These are phyloP conservation scores for Pseudogymnoascus sp. DNA, from an alignment of 2,329 filamentous ascomycete species.

Conservation along the genomic window DNA sequence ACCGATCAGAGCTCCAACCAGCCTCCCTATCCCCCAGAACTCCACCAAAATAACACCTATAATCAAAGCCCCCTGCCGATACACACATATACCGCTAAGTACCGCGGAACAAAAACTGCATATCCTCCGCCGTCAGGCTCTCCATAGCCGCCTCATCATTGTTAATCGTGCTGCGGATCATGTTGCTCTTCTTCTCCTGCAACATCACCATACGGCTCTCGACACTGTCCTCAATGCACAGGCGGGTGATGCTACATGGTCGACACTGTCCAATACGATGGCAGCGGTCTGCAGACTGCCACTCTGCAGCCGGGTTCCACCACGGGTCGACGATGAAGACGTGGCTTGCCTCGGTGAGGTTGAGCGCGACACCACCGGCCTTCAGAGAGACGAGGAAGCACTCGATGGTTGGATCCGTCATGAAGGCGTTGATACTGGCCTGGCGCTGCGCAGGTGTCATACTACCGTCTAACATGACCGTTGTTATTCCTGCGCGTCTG, in stretches of 20 bases:
- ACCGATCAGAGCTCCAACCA: background rate
- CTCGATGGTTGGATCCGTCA: slow-evolving; percentile 89
- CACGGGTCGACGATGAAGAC: slow-evolving; percentile 98
- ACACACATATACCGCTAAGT: slow-evolving; percentile 30
- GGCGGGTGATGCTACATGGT: slow-evolving; percentile 85
- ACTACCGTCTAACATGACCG: slow-evolving; percentile 94
- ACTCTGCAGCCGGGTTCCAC: slow-evolving; percentile 99
- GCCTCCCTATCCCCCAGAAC: background rate
- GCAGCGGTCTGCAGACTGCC: slow-evolving; percentile 90
- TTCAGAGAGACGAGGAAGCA: slow-evolving; percentile 95
- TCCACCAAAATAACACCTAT: background rate
- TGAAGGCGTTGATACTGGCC: slow-evolving; percentile 91
- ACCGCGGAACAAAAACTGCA: slow-evolving; percentile 93
- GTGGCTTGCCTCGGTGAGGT: slow-evolving; percentile 85
- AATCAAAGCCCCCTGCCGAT: background rate
- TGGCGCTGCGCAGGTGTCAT: slow-evolving; percentile 94
- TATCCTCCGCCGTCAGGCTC: slow-evolving; percentile 79
- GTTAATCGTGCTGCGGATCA: slow-evolving; percentile 97
- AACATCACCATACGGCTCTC: slow-evolving; percentile 92
- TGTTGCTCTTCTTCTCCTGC: slow-evolving; percentile 97
- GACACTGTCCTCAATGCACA: slow-evolving; percentile 95
- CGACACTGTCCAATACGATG: slow-evolving; percentile 94
- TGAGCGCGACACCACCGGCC: slow-evolving; percentile 89
- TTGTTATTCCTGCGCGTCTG: slow-evolving; percentile 92
- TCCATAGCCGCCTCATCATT: slow-evolving; percentile 87